Conservation (phyloP, 345 rosid genomes). For the Erucastrum elatum region DNA sequence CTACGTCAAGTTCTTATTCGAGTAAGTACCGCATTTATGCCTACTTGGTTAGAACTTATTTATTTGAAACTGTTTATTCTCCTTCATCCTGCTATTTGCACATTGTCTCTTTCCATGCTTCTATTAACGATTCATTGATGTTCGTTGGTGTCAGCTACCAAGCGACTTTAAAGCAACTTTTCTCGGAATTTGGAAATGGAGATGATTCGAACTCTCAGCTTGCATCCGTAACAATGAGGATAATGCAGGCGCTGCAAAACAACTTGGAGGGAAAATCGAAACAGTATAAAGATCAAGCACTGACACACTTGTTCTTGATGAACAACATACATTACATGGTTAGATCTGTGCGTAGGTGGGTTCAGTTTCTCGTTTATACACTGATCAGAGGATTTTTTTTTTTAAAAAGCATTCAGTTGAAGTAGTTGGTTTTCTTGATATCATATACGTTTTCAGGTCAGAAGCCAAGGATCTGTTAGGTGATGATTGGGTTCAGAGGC, state of each 20-base stretch:
- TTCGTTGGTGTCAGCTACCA: constrained; percentile 70
- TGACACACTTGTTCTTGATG: constrained; percentile 94
- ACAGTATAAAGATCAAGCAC: constrained; percentile 87
- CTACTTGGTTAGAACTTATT: background rate
- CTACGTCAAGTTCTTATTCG: constrained; percentile 93
- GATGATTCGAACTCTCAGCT: constrained; percentile 70
- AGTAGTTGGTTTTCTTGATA: background rate
- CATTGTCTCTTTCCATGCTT: constrained; percentile 11
- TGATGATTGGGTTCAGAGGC: constrained; percentile 98
- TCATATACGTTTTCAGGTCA: constrained; percentile 56
- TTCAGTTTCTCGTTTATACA: constrained; percentile 8
- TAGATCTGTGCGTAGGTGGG: constrained; percentile 97
- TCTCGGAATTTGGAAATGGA: constrained; percentile 79
- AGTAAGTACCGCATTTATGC: constrained; percentile 54
- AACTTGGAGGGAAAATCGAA: constrained; percentile 95
- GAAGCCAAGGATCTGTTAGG: constrained; percentile 99
- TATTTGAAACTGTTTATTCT: background rate
- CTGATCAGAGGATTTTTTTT: background rate
- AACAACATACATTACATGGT: constrained; percentile 99
- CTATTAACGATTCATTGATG: constrained; percentile 1
- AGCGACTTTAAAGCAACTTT: constrained; percentile 90
- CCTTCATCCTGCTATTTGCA: background rate
- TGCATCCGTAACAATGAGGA: constrained; percentile 84
- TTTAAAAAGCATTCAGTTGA: background rate
- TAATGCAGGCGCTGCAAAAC: constrained; percentile 98